Evolutionary conservation across 2,329 filamentous ascomycete species (phyloP).

Genomic region (Keithomyces neogunnii): DNA sequence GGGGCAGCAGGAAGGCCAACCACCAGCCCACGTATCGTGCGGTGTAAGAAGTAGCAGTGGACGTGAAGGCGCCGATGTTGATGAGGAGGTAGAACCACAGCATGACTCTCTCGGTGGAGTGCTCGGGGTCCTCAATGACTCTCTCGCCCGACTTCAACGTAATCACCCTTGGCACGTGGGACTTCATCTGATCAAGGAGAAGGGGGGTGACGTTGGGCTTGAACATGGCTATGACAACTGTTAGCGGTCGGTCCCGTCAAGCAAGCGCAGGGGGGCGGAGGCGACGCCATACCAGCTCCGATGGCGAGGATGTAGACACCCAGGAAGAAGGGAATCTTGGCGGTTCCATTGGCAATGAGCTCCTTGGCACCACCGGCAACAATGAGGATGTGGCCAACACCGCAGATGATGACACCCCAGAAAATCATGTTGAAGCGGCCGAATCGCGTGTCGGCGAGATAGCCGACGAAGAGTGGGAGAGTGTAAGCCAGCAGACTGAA

Average conservation of each 20-base stretch:
- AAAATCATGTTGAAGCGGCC: constrained; percentile 67
- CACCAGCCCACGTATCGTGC: constrained; percentile 44
- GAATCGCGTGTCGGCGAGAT: constrained; percentile 57
- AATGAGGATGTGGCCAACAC: constrained; percentile 61
- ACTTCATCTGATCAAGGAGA: constrained; percentile 56
- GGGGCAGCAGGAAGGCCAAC: constrained; percentile 35
- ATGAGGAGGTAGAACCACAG: constrained; percentile 53
- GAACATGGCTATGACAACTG: constrained; percentile 37
- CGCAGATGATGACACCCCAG: constrained; percentile 57
- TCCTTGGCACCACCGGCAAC: constrained; percentile 46
- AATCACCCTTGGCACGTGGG: constrained; percentile 31
- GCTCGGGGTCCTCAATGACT: constrained; percentile 60
- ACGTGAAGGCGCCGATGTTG: constrained; percentile 45
- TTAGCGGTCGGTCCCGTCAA: background rate
- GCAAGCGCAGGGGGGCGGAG: background rate
- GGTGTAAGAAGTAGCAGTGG: constrained; percentile 42
- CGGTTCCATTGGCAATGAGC: constrained; percentile 34
- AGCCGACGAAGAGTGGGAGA: constrained; percentile 46
- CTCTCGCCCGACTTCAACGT: constrained; percentile 46
- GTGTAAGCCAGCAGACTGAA: constrained; percentile 51
- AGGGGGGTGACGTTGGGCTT: constrained; percentile 65
- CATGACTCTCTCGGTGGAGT: constrained; percentile 58
- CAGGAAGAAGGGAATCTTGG: constrained; percentile 51
- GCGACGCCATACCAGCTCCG: constrained; percentile 42
- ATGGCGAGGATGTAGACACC: constrained; percentile 46